These are phyloP conservation scores for Pseudocercospora fuligena DNA, from an alignment of 2,329 filamentous ascomycete genomes.

Conservation along the genomic window DNA sequence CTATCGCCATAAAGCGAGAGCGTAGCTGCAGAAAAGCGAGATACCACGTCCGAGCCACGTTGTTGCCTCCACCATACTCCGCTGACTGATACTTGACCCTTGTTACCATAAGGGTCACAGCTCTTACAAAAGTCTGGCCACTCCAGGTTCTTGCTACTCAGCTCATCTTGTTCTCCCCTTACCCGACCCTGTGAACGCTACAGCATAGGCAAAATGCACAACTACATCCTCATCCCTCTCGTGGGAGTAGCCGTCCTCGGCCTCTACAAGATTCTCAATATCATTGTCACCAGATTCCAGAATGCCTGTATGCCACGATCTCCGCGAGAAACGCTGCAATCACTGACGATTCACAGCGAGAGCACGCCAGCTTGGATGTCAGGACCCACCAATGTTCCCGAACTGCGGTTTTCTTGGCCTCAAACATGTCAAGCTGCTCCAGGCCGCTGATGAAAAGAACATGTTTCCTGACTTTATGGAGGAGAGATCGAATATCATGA, in stretches of 20 bases:
- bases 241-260: slow-evolving; percentile 31
- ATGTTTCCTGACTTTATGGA: slow-evolving; percentile 38
- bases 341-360: slow-evolving; percentile 26
- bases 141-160: not conserved
- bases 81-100: not conserved
- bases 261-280: slow-evolving; percentile 33
- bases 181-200: not conserved
- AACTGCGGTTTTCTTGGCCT: slow-evolving; percentile 37
- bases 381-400: slow-evolving; percentile 32
- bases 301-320: slow-evolving; percentile 22
- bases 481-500: slow-evolving; percentile 35
- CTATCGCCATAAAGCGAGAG: not conserved
- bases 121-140: not conserved
- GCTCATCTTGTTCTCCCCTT: not conserved
- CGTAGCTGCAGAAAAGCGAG: not conserved
- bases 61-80: not conserved
- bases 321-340: not conserved
- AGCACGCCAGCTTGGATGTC: slow-evolving; percentile 33
- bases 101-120: not conserved
- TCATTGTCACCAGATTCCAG: slow-evolving; percentile 24
- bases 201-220: slow-evolving; percentile 27
- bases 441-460: slow-evolving; percentile 36
- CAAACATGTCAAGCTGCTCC: slow-evolving; percentile 34
- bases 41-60: not conserved
- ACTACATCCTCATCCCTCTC: slow-evolving; percentile 29